Percentiles rank a stretch among this genome's conserved stretches.
These are phyloP conservation scores for Amylocystis lapponica DNA, from an alignment of 768 basidiomycete species.

Conservation along the genomic window DNA sequence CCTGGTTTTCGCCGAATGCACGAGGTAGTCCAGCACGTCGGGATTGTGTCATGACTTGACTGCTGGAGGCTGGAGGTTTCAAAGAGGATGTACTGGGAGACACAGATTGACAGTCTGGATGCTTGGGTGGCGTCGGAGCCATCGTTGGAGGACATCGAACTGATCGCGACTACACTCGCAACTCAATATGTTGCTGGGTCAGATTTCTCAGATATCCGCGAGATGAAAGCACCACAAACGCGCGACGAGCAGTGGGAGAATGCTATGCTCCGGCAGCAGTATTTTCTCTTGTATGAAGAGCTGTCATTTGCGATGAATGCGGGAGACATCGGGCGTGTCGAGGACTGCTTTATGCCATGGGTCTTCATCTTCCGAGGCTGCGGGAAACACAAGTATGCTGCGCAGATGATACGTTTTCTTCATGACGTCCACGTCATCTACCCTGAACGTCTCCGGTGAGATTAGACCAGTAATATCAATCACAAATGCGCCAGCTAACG, in stretches of 20 bases:
- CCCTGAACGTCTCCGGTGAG: slow-evolving; percentile 10
- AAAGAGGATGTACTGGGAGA: not conserved
- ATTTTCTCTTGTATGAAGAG: slow-evolving; percentile 37
- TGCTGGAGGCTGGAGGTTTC: slow-evolving; percentile 25
- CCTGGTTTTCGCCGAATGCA: slow-evolving; percentile 27
- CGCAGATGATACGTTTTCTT: slow-evolving; percentile 20
- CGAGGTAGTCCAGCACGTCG: slow-evolving; percentile 21
- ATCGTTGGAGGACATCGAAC: slow-evolving; percentile 16
- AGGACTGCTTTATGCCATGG: slow-evolving; percentile 23
- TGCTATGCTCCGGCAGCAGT: slow-evolving; percentile 23
- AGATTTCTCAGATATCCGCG: slow-evolving; percentile 1
- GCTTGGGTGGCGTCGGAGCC: slow-evolving; percentile 28
- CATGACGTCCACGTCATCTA: slow-evolving; percentile 17
- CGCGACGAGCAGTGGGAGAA: slow-evolving; percentile 33
- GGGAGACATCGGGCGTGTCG: slow-evolving; percentile 30
- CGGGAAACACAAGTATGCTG: slow-evolving; percentile 27
- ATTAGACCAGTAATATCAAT: not conserved
- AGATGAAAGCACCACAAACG: not conserved
- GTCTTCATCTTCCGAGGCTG: slow-evolving; percentile 22
- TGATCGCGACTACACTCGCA: slow-evolving; percentile 10
- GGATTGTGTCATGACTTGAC: slow-evolving; percentile 5
- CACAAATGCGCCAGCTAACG: not conserved
- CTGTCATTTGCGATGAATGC: slow-evolving; percentile 24
- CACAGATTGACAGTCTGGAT: slow-evolving; percentile 24
- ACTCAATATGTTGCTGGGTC: slow-evolving; percentile 12